Evolutionary conservation across 78 protist genomes (phyloP).

Genomic region (Pigoraptor vietnamica): DNA sequence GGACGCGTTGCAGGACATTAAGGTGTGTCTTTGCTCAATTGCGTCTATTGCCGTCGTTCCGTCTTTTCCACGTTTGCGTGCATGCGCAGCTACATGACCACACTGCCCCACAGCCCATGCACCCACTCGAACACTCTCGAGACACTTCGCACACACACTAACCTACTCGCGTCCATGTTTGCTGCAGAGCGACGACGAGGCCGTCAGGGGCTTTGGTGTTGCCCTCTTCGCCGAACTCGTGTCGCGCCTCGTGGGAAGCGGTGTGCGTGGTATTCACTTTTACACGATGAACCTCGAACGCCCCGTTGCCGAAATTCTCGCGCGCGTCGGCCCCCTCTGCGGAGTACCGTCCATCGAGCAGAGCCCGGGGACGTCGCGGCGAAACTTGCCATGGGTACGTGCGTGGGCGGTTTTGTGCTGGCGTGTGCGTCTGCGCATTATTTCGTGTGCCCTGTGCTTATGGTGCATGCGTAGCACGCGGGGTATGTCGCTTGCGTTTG

Average conservation of each 20-base stretch:
- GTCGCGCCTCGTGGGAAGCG: neutral
- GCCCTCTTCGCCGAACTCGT: conserved; percentile 34
- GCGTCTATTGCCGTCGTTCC: too few species aligned
- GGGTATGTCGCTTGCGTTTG: too few species aligned
- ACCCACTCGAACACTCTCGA: too few species aligned
- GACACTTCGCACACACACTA: too few species aligned
- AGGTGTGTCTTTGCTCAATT: conserved; percentile 1
- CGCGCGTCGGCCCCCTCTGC: conserved; percentile 5
- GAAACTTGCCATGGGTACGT: neutral
- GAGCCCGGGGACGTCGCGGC: neutral
- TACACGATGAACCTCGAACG: conserved; percentile 86
- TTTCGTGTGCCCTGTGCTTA: neutral
- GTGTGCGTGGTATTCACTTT: conserved; percentile 80
- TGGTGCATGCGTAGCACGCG: too few species aligned
- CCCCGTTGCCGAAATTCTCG: conserved; percentile 42
- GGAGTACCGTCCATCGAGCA: neutral
- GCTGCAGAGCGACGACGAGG: conserved; percentile 70
- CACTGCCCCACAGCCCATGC: too few species aligned
- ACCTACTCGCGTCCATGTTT: too few species aligned
- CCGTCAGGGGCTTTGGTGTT: conserved; percentile 76
- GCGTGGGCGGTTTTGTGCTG: too few species aligned
- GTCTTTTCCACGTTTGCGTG: too few species aligned
- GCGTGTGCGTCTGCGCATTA: neutral
- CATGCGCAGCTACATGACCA: too few species aligned
- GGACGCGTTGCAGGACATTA: conserved; percentile 62